Evolutionary conservation across 345 rosid species (phyloP), one percentile per base, ranked within the genome.

Genomic region (Pelargonium nanum): DNA sequence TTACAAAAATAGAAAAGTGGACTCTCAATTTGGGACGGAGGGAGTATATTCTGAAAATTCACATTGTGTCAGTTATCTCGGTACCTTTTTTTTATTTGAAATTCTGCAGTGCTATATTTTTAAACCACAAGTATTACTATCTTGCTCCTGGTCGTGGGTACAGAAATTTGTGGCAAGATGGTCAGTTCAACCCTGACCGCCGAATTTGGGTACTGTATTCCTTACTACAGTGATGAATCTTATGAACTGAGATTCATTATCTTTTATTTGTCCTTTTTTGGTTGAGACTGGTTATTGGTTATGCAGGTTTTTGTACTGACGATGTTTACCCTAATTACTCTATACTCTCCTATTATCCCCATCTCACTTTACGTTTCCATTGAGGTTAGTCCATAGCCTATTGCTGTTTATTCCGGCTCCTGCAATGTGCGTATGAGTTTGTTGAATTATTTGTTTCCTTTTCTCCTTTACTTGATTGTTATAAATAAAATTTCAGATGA

Each of bases 301-400:
- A 45, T 72, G 44, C 86, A 94, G 97, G 94, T 94, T 69, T 80
- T 79, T 52, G 66, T 81, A 50, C 80, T 87, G 69, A 79, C 90
- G 64, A 72, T 94, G 66, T 87, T 94, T 69, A 94, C 99, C 59
- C 84, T 94, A 30, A 80, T 94, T 62, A 94, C 99, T 65, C 83
- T 94, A 63, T 90, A 82, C 83, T 94, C 97, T 15, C 84, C 97
- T 50, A 85, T 94, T 71, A 90, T 94, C 60, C 99, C 99, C 45
- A 94, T 94, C 72, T 94, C 99, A 62, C 81, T 94, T 55, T 94
- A 94, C 62, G 97, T 94, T 65, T 94, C 99, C 58, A 90, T 94
- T 66, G 99, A 94, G 96, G 97, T 94, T 67, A 53, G 82, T 40
- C 48, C 15, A 40, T 40, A 40, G 48, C 13, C 3, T 40, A 6